Evolutionary conservation across 768 basidiomycete genomes (phyloP).

Genomic region (Cystobasidium tubakii): DNA sequence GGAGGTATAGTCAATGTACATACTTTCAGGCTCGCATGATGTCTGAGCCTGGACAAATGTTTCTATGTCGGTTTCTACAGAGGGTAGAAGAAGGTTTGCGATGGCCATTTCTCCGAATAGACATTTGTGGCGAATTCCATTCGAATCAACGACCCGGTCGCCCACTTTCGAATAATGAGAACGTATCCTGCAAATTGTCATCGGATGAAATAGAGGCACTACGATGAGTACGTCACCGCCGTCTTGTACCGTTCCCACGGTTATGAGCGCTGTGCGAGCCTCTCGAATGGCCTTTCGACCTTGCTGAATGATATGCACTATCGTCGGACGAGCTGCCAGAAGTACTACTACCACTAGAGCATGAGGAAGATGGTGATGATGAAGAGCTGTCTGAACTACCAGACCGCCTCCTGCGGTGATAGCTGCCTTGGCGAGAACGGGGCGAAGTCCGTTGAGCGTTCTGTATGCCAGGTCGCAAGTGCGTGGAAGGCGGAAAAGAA

Average conservation of each 20-base stretch:
- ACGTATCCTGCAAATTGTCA: too few species aligned
- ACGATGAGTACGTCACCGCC: too few species aligned
- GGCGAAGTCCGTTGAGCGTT: background rate
- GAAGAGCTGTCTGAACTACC: background rate
- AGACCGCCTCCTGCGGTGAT: background rate
- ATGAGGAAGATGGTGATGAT: background rate
- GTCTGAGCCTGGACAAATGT: too few species aligned
- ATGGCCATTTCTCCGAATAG: too few species aligned
- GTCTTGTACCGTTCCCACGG: background rate
- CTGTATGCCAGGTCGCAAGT: background rate
- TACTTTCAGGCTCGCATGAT: too few species aligned
- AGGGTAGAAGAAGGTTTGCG: too few species aligned
- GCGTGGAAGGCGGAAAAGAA: background rate
- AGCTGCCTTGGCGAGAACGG: background rate
- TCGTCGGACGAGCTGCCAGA: background rate
- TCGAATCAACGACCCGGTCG: too few species aligned
- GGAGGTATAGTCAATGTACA: background rate
- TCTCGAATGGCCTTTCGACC: conserved; percentile 2
- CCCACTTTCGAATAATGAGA: too few species aligned
- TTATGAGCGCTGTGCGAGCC: background rate
- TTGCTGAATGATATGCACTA: background rate
- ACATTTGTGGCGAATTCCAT: too few species aligned
- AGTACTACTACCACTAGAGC: background rate
- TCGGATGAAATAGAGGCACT: too few species aligned
- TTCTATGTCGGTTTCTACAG: too few species aligned